Evolutionary conservation across 2,329 filamentous ascomycete species (phyloP).

Genomic region (Endothia cerciana): DNA sequence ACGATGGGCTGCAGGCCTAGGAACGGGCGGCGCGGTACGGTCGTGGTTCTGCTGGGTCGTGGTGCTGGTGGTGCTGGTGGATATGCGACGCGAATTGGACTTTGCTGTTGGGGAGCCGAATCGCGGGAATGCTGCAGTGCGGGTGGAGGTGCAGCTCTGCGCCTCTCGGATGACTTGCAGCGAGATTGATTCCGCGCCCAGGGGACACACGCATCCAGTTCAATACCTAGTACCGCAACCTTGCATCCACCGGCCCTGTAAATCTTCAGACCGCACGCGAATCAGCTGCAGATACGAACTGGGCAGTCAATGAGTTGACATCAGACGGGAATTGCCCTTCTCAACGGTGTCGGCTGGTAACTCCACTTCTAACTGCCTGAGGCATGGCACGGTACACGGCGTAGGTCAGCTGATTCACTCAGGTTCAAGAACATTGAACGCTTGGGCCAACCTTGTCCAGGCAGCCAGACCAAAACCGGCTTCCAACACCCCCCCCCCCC

Average conservation of each 20-base stretch:
- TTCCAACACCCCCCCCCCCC: not conserved
- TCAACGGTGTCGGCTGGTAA: no score
- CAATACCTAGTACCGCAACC: not conserved
- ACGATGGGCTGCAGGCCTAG: conserved; percentile 16
- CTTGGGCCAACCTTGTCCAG: conserved; percentile 9
- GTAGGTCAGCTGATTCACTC: conserved; percentile 18
- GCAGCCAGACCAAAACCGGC: not conserved
- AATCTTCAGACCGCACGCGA: not conserved
- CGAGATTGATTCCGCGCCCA: not conserved
- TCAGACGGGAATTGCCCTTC: not conserved
- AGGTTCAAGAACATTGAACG: not conserved
- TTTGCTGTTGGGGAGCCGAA: conserved; percentile 9
- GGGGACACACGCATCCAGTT: not conserved
- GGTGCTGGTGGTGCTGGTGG: not conserved
- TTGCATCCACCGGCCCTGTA: not conserved
- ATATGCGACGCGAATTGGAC: conserved; percentile 10
- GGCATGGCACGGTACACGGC: not conserved
- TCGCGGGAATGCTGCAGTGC: conserved; percentile 7
- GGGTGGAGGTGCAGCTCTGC: conserved; percentile 2
- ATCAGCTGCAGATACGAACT: conserved; percentile 3
- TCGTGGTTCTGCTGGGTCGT: conserved; percentile 10
- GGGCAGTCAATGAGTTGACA: not conserved
- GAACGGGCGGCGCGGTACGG: conserved; percentile 7
- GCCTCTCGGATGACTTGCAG: not conserved
- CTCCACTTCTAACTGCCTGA: not conserved